phyloP scores from a whole-genome alignment of 768 basidiomycete genomes.

The Favolaschia claudopus region DNA sequence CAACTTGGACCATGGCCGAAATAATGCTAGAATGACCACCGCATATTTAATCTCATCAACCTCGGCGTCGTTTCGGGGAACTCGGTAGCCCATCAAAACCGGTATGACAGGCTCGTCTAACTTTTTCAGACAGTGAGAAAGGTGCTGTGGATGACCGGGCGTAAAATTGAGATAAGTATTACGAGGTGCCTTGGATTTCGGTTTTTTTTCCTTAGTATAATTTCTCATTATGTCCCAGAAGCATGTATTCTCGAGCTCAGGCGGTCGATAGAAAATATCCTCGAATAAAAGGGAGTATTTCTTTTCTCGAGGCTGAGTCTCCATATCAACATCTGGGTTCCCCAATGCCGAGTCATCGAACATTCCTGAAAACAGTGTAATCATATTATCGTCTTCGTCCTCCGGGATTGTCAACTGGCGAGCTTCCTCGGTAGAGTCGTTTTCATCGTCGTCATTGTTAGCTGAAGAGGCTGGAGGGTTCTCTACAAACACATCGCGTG shows the following conservation, averaged over 20 bases:
- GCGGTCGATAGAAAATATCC: constrained; percentile 20
- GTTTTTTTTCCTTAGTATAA: constrained; percentile 1
- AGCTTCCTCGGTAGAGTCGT: not conserved
- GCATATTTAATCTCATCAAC: constrained; percentile 6
- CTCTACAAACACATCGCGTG: constrained; percentile 28
- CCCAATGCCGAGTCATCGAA: not conserved
- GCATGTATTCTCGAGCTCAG: constrained; percentile 1
- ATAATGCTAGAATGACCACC: constrained; percentile 2
- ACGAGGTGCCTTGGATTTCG: constrained; percentile 2
- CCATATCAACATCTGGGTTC: not conserved
- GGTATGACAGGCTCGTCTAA: constrained; percentile 4
- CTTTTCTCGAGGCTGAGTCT: not conserved
- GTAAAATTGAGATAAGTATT: constrained; percentile 13
- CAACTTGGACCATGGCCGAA: not conserved
- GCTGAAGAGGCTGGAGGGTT: too few species aligned
- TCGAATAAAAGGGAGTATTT: constrained; percentile 8
- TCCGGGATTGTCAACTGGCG: not conserved
- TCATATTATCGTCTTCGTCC: not conserved
- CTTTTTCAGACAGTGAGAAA: constrained; percentile 11
- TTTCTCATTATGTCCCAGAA: constrained; percentile 13
- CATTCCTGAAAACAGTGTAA: constrained; percentile 1
- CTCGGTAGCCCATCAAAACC: not conserved
- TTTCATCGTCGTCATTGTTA: not conserved
- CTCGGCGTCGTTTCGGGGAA: constrained; percentile 12
- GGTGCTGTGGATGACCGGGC: constrained; percentile 14